These are phyloP conservation scores for Triangularia verruculosa DNA, from an alignment of 2,329 filamentous ascomycete species.

Conservation along the genomic window DNA sequence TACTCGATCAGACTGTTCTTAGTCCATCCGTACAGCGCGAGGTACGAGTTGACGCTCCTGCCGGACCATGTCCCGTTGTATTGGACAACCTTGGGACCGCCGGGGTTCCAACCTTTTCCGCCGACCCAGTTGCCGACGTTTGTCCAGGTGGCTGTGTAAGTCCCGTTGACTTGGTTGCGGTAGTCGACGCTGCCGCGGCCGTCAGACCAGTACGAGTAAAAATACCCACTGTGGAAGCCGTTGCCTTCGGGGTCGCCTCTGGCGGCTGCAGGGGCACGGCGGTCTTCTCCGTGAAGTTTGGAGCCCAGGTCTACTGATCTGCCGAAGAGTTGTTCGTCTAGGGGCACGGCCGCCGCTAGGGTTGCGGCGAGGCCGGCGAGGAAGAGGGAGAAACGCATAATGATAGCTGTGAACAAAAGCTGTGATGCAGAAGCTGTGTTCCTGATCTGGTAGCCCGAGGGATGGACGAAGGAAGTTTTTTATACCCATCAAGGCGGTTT, in stretches of 20 bases:
- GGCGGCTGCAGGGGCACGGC: neutral
- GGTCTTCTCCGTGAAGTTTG: conserved; percentile 5
- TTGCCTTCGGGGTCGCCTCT: conserved; percentile 15
- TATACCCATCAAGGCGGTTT: neutral
- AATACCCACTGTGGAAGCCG: conserved; percentile 40
- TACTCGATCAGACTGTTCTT: conserved; percentile 52
- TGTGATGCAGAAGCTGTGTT: neutral
- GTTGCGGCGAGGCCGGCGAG: conserved; percentile 22
- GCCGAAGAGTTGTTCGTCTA: conserved; percentile 21
- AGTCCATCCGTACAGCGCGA: conserved; percentile 53
- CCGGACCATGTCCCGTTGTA: conserved; percentile 33
- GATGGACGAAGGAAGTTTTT: neutral
- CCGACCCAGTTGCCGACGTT: conserved; percentile 50
- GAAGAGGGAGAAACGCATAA: conserved; percentile 12
- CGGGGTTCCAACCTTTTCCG: conserved; percentile 58
- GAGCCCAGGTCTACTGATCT: conserved; percentile 16
- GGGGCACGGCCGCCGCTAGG: conserved; percentile 23
- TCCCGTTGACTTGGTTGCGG: conserved; percentile 38
- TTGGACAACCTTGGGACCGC: conserved; percentile 30
- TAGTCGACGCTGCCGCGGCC: conserved; percentile 39
- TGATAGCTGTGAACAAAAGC: neutral
- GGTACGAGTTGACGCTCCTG: conserved; percentile 30
- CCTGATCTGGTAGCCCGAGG: neutral
- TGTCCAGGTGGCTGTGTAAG: conserved; percentile 44
- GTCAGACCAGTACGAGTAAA: conserved; percentile 46